These are phyloP conservation scores for Pythium dissimile DNA, from an alignment of 352 stramenopile genomes.

Conservation along the genomic window DNA sequence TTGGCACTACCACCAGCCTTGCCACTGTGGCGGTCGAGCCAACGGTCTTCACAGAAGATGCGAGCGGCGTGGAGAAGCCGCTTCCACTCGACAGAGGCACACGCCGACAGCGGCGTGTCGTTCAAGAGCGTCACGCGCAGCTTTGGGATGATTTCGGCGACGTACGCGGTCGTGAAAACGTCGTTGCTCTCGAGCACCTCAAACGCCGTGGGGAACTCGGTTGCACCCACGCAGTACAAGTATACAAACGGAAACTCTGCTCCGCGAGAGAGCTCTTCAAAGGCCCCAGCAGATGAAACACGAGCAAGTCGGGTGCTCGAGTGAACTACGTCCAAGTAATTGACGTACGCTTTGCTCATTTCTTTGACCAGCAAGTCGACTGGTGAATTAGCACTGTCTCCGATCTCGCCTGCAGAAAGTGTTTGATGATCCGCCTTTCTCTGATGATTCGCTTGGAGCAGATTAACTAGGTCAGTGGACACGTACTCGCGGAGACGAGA, in stretches of 20 bases:
- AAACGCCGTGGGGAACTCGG: slow-evolving; percentile 8
- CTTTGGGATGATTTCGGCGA: not conserved
- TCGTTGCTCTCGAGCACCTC: not conserved
- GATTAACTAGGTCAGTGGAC: slow-evolving; percentile 1
- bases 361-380: slow-evolving; percentile 39
- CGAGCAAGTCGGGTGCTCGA: slow-evolving; percentile 28
- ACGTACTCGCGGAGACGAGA: slow-evolving; percentile 10
- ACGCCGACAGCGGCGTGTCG: slow-evolving; percentile 2
- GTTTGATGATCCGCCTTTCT: not conserved
- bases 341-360: slow-evolving; percentile 57
- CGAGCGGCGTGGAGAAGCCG: slow-evolving; percentile 33
- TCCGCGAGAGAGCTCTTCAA: slow-evolving; percentile 24
- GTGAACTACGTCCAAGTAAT: slow-evolving; percentile 50
- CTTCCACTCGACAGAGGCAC: slow-evolving; percentile 26
- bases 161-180: not conserved
- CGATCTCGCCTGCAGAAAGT: no score
- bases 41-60: slow-evolving; percentile 59
- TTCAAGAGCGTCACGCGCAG: slow-evolving; percentile 21
- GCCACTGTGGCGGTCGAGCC: slow-evolving; percentile 43
- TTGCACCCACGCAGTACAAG: slow-evolving; percentile 25
- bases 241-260: slow-evolving; percentile 35
- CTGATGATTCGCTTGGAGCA: not conserved
- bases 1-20: not conserved
- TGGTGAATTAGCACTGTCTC: no score
- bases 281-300: slow-evolving; percentile 15